Evolutionary conservation across 345 rosid species (phyloP).

Genomic region (Salix brachista): DNA sequence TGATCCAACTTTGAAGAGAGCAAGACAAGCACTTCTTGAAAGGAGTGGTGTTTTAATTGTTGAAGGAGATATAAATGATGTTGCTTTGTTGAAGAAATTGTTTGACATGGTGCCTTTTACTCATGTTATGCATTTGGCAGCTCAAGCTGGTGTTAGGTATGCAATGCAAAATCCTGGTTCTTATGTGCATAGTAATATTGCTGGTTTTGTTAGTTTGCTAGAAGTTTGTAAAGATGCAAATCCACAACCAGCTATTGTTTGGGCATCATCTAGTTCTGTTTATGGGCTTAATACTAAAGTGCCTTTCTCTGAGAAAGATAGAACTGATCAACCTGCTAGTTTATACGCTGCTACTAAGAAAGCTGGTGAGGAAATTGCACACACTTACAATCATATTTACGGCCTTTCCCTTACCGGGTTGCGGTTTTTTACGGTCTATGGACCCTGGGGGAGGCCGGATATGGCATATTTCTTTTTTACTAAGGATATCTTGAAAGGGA

Average conservation of each 20-base stretch:
- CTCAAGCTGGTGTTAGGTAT: slow-evolving; percentile 89
- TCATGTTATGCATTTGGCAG: slow-evolving; percentile 90
- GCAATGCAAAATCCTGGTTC: slow-evolving; percentile 86
- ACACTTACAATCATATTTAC: slow-evolving; percentile 84
- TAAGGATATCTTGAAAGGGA: slow-evolving; percentile 66
- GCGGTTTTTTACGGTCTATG: slow-evolving; percentile 83
- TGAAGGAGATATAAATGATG: slow-evolving; percentile 90
- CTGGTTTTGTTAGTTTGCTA: slow-evolving; percentile 70
- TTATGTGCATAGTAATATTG: slow-evolving; percentile 81
- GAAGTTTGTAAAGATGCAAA: slow-evolving; percentile 73
- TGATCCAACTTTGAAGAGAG: slow-evolving; percentile 75
- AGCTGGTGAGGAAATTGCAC: slow-evolving; percentile 93
- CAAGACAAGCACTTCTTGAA: slow-evolving; percentile 81
- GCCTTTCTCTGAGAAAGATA: slow-evolving; percentile 81
- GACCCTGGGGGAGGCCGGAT: slow-evolving; percentile 95
- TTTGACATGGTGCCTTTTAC: slow-evolving; percentile 75
- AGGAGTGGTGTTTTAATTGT: slow-evolving; percentile 70
- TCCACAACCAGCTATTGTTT: slow-evolving; percentile 83
- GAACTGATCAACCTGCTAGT: slow-evolving; percentile 94
- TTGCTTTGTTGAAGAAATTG: slow-evolving; percentile 55
- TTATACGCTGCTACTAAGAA: slow-evolving; percentile 88
- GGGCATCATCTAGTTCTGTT: slow-evolving; percentile 90
- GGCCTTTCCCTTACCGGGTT: slow-evolving; percentile 81
- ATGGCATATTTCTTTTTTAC: slow-evolving; percentile 96
- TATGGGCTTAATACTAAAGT: slow-evolving; percentile 83